These are phyloP conservation scores for Microascus cirrosus DNA, from an alignment of 2,329 filamentous ascomycete species.

Conservation along the genomic window DNA sequence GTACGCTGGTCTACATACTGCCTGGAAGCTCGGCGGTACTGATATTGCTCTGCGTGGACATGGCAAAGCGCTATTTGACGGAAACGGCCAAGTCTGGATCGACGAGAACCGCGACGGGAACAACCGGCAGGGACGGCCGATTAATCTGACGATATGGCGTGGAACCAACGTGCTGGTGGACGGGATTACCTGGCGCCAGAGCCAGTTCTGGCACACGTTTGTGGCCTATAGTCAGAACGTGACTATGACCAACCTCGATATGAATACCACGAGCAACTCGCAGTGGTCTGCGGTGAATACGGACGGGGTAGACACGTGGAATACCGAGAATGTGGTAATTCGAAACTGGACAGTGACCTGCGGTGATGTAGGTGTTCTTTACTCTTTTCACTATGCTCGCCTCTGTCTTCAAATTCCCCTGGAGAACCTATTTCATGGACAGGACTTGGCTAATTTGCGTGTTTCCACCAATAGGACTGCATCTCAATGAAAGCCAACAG, in stretches of 20 bases:
- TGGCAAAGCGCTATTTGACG: constrained; percentile 41
- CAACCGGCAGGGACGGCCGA: constrained; percentile 30
- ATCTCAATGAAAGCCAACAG: constrained; percentile 45
- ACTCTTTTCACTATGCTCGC: constrained; percentile 18
- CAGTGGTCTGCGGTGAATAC: constrained; percentile 24
- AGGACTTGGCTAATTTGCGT: background rate
- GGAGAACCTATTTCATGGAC: background rate
- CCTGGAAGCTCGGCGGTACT: constrained; percentile 42
- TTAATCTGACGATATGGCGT: constrained; percentile 15
- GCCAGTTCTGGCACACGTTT: constrained; percentile 51
- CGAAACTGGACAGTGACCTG: constrained; percentile 36
- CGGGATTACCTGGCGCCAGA: constrained; percentile 39
- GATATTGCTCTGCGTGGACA: constrained; percentile 36
- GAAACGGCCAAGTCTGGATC: constrained; percentile 52
- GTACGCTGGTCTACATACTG: constrained; percentile 44
- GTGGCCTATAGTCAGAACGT: constrained; percentile 34
- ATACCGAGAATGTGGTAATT: constrained; percentile 38
- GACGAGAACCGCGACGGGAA: constrained; percentile 27
- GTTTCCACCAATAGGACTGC: constrained; percentile 33
- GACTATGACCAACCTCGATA: constrained; percentile 36
- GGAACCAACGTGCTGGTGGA: constrained; percentile 23
- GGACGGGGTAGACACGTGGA: constrained; percentile 38
- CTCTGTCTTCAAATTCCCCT: no score
- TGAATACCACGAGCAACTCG: constrained; percentile 33
- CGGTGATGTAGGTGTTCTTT: constrained; percentile 28